Evolutionary conservation across 2,329 filamentous ascomycete genomes (phyloP).

Genomic region (Simplicillium aogashimaense): DNA sequence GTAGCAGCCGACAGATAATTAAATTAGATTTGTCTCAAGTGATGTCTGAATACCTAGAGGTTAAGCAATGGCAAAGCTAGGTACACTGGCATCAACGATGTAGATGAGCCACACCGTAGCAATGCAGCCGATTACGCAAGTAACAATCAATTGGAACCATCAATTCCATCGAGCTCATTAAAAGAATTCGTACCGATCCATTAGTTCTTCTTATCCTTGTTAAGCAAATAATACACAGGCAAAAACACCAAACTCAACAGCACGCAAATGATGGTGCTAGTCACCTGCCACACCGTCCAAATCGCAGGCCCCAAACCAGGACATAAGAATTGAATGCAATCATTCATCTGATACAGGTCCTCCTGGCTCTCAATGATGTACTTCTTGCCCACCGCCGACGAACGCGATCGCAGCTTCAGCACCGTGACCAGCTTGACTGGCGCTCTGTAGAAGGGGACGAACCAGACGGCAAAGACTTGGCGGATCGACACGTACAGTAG

Average conservation of each 20-base stretch:
- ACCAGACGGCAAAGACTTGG: constrained; percentile 70
- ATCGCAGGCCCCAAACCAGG: constrained; percentile 49
- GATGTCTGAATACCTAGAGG: too few relatives aligned
- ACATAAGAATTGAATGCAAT: constrained; percentile 63
- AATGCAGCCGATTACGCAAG: too few relatives aligned
- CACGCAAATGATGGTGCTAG: constrained; percentile 55
- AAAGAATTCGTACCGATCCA: too few relatives aligned
- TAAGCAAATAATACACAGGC: too few relatives aligned
- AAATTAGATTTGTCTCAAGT: too few relatives aligned
- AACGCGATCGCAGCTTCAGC: constrained; percentile 44
- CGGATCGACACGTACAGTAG: constrained; percentile 65
- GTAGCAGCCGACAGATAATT: too few relatives aligned
- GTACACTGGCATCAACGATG: too few relatives aligned
- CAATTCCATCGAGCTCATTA: too few relatives aligned
- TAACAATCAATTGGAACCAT: too few relatives aligned
- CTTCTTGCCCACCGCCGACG: constrained; percentile 11
- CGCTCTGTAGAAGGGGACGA: constrained; percentile 64
- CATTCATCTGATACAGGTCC: constrained; percentile 70
- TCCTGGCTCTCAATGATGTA: constrained; percentile 72
- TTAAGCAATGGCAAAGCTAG: too few relatives aligned
- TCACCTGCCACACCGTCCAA: constrained; percentile 48
- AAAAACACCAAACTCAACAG: constrained; percentile 25
- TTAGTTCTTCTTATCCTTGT: too few relatives aligned
- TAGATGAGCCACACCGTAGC: too few relatives aligned
- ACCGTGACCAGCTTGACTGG: constrained; percentile 60